Base-by-base conservation (phyloP, 495 filamentous ascomycete species). In the Haplographium delicatum region DNA sequence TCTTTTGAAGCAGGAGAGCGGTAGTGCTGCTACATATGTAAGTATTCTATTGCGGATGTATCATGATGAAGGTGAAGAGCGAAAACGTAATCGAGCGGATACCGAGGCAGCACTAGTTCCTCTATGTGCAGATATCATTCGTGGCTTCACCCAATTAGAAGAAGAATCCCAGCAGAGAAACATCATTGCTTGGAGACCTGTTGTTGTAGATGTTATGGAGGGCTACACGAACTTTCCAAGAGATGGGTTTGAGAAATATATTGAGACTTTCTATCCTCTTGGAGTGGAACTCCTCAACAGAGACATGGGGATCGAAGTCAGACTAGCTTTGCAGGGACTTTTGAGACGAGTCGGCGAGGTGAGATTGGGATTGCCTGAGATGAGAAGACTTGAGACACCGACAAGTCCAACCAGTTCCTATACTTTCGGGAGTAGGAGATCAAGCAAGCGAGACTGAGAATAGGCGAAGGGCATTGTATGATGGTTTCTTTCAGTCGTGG, bases 161-260 rank as follows among this genome's bases (percentile, higher is more conserved):
- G 91, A 96, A 63, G 91, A 96, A 52, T 88, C 85, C 25, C 93
- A 98, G 65, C 88, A 96, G 59, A 80, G 93, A 24, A 98, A 98
- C 60, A 93, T 98, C 47, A 78, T 89, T 3, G 95, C 94, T 10
- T 98, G 93, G 93, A 75, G 93, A 27, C 93, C 93, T 1, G 94
- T 97, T 1, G 93, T 98, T 3, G 89, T 98, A 6, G 93, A 96
- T 63, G 93, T 98, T n/a, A 72, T 98, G 26, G 91, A 98, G 56
- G 91, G 94, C 1, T 97, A 91, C 63, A 87, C 82, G 7, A 85
- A 85, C 35, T 97, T 96, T 69, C 86, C 88, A 0, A 71, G 74
- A n/a, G 82, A 84, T 28, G 89, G 82, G 41, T 97, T 98, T 57
- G 76, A 79, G 47, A 83, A 82, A 46, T 82, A 96, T 51, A 75